phyloP scores from a whole-genome alignment of 208 protist genomes.

The Trypanosoma conorhini region DNA sequence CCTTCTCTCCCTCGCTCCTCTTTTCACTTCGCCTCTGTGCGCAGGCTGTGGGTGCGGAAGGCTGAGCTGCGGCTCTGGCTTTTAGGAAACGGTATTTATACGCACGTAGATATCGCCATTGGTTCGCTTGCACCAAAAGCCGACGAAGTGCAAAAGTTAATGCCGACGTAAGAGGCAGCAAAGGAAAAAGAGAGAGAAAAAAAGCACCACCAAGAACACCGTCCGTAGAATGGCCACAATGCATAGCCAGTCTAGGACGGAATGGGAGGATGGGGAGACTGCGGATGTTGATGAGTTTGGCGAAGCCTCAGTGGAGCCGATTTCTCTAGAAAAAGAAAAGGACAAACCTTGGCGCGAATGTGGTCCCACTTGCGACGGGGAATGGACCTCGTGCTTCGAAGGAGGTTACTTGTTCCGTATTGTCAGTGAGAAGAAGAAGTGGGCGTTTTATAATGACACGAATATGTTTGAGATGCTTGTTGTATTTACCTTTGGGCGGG shows the following conservation, averaged over 20 bases:
- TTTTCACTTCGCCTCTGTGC: too few relatives aligned
- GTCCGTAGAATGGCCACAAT: too few relatives aligned
- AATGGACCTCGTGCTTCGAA: conserved; percentile 56
- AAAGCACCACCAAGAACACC: neutral
- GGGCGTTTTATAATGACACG: conserved; percentile 87
- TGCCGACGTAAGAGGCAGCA: neutral
- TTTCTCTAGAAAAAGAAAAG: conserved; percentile 17
- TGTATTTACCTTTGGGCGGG: conserved; percentile 29
- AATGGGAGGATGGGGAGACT: neutral
- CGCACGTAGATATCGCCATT: too few relatives aligned
- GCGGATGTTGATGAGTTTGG: conserved; percentile 41
- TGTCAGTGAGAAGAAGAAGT: conserved; percentile 43
- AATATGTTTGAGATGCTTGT: conserved; percentile 68
- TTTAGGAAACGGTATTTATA: too few relatives aligned
- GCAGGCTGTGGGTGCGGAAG: too few relatives aligned
- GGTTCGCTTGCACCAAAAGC: too few relatives aligned
- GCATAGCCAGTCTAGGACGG: neutral
- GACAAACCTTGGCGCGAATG: conserved; percentile 25
- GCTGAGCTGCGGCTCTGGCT: too few relatives aligned
- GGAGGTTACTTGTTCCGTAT: conserved; percentile 62
- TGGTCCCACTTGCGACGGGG: conserved; percentile 37
- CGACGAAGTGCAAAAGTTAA: neutral
- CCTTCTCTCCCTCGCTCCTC: too few relatives aligned
- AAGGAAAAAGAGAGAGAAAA: neutral
- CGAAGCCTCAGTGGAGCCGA: conserved; percentile 35